Evolutionary conservation across 148 eudicot genomes (phyloP).

Genomic region (Nyssa sinensis): DNA sequence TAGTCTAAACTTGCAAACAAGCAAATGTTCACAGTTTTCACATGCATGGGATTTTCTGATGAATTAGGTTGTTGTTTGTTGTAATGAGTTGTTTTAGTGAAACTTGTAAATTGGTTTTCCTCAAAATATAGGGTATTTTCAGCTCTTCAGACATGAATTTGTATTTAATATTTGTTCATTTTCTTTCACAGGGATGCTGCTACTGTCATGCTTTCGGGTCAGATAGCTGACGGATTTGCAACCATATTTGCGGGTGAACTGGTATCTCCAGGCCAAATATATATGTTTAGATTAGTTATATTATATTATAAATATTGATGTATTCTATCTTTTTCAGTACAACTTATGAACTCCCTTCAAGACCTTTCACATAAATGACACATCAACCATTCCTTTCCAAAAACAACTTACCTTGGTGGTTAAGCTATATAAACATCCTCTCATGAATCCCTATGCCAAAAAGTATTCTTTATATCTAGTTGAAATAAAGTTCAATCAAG

Average conservation of each 20-base stretch:
- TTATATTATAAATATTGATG: background rate
- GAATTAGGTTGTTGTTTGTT: background rate
- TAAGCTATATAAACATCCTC: too few species aligned
- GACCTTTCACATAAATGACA: background rate
- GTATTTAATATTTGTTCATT: background rate
- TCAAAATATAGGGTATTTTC: constrained; percentile 4
- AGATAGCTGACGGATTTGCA: constrained; percentile 84
- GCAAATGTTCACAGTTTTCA: background rate
- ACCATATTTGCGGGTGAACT: constrained; percentile 88
- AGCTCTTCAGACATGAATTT: background rate
- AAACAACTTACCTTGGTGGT: too few species aligned
- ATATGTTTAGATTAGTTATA: background rate
- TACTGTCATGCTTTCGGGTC: constrained; percentile 86
- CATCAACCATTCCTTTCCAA: too few species aligned
- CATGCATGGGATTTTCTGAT: background rate
- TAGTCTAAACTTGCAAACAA: background rate
- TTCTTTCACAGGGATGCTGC: constrained; percentile 65
- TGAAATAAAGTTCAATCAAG: too few species aligned
- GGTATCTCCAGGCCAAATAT: constrained; percentile 38
- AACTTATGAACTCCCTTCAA: background rate
- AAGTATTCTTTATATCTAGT: too few species aligned
- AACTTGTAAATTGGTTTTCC: background rate
- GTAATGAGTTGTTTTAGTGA: background rate
- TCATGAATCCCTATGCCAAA: too few species aligned
- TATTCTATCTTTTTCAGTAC: background rate